phyloP scores from a whole-genome alignment of 176 grass and related monocot species.

The Oryza meridionalis region DNA sequence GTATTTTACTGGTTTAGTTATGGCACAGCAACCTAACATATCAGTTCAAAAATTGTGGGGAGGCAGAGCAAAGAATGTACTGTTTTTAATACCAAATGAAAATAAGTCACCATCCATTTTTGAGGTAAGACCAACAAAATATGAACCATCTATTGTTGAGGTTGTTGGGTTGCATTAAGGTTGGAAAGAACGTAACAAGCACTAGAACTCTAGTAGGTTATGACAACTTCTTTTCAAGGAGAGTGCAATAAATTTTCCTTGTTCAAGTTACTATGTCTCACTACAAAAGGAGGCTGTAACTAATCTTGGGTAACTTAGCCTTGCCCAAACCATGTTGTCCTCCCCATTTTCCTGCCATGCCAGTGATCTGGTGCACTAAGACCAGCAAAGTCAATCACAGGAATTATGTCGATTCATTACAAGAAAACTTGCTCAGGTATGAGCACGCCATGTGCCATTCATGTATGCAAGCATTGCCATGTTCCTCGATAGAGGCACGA shows the following conservation, averaged over 20 bases:
- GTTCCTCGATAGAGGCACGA: not conserved
- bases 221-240: not conserved
- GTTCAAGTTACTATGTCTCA: not conserved
- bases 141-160: not conserved
- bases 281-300: not conserved
- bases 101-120: not conserved
- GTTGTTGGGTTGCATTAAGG: not conserved
- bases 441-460: not conserved
- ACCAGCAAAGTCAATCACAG: not conserved
- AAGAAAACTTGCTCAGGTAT: not conserved
- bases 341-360: not conserved
- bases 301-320: not conserved
- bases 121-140: not conserved
- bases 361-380: not conserved
- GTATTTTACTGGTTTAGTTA: not conserved
- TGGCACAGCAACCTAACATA: not conserved
- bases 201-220: not conserved
- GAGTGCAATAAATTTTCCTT: not conserved
- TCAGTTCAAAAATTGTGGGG: slow-evolving; percentile 2
- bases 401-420: not conserved
- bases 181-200: not conserved
- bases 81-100: not conserved
- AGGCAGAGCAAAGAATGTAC: not conserved
- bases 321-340: not conserved
- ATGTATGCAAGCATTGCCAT: not conserved